A percentile compares a stretch with the other conserved stretches of the same genome.
Evolutionary conservation across 768 basidiomycete species (phyloP).

Genomic region (Dentipellis fragilis): DNA sequence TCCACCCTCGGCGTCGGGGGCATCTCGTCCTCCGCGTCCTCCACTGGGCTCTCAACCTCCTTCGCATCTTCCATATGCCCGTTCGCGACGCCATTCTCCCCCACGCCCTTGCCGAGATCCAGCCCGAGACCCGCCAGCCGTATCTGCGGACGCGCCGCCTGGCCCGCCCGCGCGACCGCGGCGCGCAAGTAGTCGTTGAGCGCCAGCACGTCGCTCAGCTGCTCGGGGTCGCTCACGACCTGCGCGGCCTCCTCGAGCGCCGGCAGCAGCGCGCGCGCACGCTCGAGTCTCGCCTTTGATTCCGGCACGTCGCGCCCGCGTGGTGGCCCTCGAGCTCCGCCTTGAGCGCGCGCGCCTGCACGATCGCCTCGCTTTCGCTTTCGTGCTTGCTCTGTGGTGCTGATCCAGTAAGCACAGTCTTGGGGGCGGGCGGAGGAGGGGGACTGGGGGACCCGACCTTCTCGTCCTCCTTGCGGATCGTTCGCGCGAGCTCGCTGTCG

Average conservation of each 20-base stretch:
- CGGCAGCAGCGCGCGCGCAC: slow-evolving; percentile 25
- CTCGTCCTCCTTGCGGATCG: slow-evolving; percentile 50
- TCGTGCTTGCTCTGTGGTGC: slow-evolving; percentile 13
- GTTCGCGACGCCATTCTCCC: slow-evolving; percentile 9
- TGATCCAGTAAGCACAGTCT: slow-evolving; percentile 9
- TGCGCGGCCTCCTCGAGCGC: slow-evolving; percentile 46
- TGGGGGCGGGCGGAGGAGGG: slow-evolving; percentile 6
- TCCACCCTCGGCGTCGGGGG: slow-evolving; percentile 57
- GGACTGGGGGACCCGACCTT: slow-evolving; percentile 29
- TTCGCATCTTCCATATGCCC: slow-evolving; percentile 18
- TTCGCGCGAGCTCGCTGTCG: slow-evolving; percentile 71
- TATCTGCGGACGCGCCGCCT: slow-evolving; percentile 5
- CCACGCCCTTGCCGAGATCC: slow-evolving; percentile 1
- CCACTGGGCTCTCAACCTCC: slow-evolving; percentile 2
- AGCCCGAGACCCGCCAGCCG: slow-evolving; percentile 10
- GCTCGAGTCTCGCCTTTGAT: slow-evolving; percentile 27
- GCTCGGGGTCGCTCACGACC: slow-evolving; percentile 43
- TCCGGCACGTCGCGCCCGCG: slow-evolving; percentile 18
- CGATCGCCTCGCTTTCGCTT: slow-evolving; percentile 33
- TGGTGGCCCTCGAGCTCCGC: slow-evolving; percentile 19
- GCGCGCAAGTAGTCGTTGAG: slow-evolving; percentile 65
- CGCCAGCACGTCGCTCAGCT: slow-evolving; percentile 56
- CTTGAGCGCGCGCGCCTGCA: slow-evolving; percentile 31
- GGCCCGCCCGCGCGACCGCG: slow-evolving; percentile 32
- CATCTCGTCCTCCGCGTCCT: slow-evolving; percentile 20